A percentile compares a stretch with the other conserved stretches of the same genome.
These are phyloP conservation scores for Sphenostylis stenocarpa DNA, from an alignment of 306 rosid species.

Conservation along the genomic window DNA sequence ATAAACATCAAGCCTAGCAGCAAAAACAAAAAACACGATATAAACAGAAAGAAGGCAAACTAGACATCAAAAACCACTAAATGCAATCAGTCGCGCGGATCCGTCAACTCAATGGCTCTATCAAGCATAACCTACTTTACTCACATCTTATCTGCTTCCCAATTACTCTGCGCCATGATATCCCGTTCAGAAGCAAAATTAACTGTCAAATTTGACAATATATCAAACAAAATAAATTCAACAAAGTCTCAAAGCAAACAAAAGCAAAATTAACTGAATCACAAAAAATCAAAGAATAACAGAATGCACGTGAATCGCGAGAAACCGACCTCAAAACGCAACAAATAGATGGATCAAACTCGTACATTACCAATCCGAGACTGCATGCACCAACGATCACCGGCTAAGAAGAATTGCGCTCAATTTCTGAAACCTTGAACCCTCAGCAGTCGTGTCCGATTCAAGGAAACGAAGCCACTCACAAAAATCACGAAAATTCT, in stretches of 20 bases:
- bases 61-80: not conserved
- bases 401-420: constrained; percentile 30
- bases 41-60: not conserved
- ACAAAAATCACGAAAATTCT: constrained; percentile 19
- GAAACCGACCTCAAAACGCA: constrained; percentile 47
- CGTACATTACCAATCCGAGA: constrained; percentile 45
- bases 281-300: not conserved
- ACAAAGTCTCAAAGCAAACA: not conserved
- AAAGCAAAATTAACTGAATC: not conserved
- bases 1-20: constrained; percentile 90
- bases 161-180: constrained; percentile 86
- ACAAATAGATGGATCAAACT: constrained; percentile 54
- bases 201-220: constrained; percentile 39
- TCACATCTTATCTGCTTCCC: constrained; percentile 99
- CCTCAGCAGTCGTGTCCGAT: not conserved
- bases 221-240: constrained; percentile 5
- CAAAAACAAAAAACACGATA: not conserved
- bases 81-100: not conserved
- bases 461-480: not conserved
- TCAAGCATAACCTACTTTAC: constrained; percentile 9
- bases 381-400: constrained; percentile 47
- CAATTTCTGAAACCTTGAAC: constrained; percentile 29
- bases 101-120: not conserved
- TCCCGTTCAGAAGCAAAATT: constrained; percentile 27
- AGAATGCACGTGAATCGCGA: constrained; percentile 24